Conservation (phyloP, 768 basidiomycete genomes). For the Gloeostereum incarnatum region DNA sequence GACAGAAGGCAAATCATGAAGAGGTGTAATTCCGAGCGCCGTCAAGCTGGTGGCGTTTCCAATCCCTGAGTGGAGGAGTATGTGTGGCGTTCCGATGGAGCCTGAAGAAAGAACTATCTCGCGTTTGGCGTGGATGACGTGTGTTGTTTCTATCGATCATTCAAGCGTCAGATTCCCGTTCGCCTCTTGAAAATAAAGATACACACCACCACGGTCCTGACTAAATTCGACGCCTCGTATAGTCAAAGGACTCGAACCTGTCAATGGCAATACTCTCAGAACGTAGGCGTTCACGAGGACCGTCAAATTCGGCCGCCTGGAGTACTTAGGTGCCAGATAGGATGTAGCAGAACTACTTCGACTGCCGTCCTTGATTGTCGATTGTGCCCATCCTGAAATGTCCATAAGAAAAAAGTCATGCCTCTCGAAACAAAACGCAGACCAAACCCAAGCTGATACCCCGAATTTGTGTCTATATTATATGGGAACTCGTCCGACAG, state of each 20-base stretch:
- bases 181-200: neutral
- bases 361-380: conserved; percentile 13
- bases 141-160: neutral
- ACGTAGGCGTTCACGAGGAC: conserved; percentile 13
- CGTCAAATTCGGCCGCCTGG: conserved; percentile 18
- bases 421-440: neutral
- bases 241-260: conserved; percentile 3
- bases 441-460: conserved; percentile 20
- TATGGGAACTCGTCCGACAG: conserved; percentile 18
- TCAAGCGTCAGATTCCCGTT: too few relatives aligned
- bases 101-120: conserved; percentile 18
- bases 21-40: conserved; percentile 2
- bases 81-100: conserved; percentile 12
- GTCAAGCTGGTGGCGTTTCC: conserved; percentile 7
- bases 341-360: conserved; percentile 21
- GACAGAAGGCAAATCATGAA: conserved; percentile 10
- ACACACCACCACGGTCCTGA: conserved; percentile 3
- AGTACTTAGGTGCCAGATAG: conserved; percentile 18
- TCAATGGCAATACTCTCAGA: conserved; percentile 4
- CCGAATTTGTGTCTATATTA: conserved; percentile 21
- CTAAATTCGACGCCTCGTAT: neutral
- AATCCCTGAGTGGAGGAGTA: conserved; percentile 13
- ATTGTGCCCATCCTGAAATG: conserved; percentile 11
- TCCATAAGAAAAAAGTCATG: neutral
- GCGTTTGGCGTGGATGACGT: conserved; percentile 5